Evolutionary conservation across 192 early-diverging fungal species (phyloP).

Genomic region (Obelidium mucronatum): DNA sequence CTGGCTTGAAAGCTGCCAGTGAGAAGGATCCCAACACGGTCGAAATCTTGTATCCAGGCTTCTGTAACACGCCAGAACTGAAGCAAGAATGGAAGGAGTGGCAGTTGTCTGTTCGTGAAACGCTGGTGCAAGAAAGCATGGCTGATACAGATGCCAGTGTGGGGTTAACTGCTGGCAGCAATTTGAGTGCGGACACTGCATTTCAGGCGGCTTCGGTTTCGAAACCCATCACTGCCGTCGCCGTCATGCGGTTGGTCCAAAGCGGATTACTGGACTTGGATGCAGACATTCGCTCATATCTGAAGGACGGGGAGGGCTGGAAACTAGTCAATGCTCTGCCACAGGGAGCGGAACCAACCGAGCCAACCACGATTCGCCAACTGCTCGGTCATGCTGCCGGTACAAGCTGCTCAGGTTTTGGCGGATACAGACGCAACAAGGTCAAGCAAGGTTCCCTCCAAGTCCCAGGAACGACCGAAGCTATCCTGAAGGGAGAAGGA

Average conservation of each 20-base stretch:
- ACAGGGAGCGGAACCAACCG: neutral
- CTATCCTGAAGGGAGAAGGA: slow-evolving; percentile 31
- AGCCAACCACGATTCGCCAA: slow-evolving; percentile 33
- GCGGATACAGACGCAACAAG: slow-evolving; percentile 37
- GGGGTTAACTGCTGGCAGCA: neutral
- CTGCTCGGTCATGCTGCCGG: slow-evolving; percentile 46
- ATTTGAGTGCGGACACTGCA: slow-evolving; percentile 20
- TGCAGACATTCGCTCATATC: slow-evolving; percentile 37
- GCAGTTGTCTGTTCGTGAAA: neutral
- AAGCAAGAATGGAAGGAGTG: slow-evolving; percentile 3
- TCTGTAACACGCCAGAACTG: neutral
- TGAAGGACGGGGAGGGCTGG: slow-evolving; percentile 15
- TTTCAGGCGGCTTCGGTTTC: slow-evolving; percentile 48
- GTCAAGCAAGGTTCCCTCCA: neutral
- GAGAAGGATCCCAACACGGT: neutral
- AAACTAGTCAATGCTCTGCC: neutral
- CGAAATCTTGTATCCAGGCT: neutral
- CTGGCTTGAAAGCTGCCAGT: neutral
- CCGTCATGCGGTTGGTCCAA: slow-evolving; percentile 42
- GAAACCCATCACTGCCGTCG: slow-evolving; percentile 45
- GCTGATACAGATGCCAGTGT: slow-evolving; percentile 5
- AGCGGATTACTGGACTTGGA: slow-evolving; percentile 45
- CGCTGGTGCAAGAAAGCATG: neutral
- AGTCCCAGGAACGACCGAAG: slow-evolving; percentile 20
- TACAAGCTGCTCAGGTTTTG: slow-evolving; percentile 32